phyloP scores from a whole-genome alignment of 176 grass and related monocot genomes.

The Oryza nivara region DNA sequence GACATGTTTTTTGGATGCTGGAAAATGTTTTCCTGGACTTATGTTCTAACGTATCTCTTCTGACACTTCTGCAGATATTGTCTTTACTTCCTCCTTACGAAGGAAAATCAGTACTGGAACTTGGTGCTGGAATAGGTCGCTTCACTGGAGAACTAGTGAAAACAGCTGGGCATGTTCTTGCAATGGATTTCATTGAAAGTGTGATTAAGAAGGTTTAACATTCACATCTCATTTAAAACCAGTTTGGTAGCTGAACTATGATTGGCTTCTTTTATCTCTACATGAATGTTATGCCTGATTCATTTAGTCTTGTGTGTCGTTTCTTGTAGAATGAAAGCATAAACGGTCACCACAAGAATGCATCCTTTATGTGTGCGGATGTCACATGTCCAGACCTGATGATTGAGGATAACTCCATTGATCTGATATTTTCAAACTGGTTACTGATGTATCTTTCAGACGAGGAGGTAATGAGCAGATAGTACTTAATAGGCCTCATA shows the following conservation, averaged over 20 bases:
- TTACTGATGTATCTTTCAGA: conserved; percentile 98
- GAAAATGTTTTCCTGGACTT: background rate
- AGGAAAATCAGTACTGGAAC: conserved; percentile 90
- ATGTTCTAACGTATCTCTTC: conserved; percentile 11
- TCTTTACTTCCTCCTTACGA: conserved; percentile 85
- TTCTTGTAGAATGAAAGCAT: conserved; percentile 82
- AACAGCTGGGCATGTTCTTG: conserved; percentile 78
- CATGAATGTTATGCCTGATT: background rate
- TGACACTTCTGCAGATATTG: conserved; percentile 53
- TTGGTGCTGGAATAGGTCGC: conserved; percentile 94
- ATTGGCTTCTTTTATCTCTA: background rate
- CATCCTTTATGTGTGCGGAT: conserved; percentile 92
- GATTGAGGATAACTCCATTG: conserved; percentile 73
- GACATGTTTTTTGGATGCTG: background rate
- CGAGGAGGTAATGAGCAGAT: conserved; percentile 67
- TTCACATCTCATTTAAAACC: background rate
- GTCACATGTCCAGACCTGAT: conserved; percentile 75
- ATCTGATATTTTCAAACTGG: conserved; percentile 99
- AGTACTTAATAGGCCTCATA: background rate
- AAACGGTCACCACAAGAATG: conserved; percentile 82
- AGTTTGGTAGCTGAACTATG: conserved; percentile 3
- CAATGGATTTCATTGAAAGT: conserved; percentile 92
- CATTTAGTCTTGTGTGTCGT: background rate
- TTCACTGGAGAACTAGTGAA: conserved; percentile 94
- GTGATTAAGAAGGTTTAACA: conserved; percentile 86